phyloP scores from a whole-genome alignment of 495 filamentous ascomycete species.

The Aspergillus egyptiacus region DNA sequence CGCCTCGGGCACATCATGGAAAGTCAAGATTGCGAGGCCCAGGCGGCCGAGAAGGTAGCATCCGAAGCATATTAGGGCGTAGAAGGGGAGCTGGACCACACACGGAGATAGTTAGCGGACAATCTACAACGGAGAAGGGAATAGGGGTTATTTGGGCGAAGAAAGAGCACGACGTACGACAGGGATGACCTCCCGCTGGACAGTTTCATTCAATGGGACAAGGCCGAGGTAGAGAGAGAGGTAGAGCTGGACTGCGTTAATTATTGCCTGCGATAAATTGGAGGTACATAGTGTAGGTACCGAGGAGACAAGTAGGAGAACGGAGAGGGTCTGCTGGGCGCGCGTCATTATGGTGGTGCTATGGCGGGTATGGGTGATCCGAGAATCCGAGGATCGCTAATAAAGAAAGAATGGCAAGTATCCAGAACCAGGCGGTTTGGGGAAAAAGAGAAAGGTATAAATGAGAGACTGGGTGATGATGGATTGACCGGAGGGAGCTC shows the following conservation, averaged over 20 bases:
- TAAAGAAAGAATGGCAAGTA: background rate
- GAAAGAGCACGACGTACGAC: constrained; percentile 36
- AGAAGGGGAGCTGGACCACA: constrained; percentile 71
- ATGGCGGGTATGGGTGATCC: background rate
- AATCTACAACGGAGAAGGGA: background rate
- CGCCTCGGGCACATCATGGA: constrained; percentile 91
- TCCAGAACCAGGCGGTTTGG: background rate
- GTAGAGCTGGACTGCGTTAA: constrained; percentile 42
- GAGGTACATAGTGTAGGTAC: constrained; percentile 39
- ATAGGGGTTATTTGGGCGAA: background rate
- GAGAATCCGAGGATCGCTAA: too few relatives aligned
- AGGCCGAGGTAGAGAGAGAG: constrained; percentile 78
- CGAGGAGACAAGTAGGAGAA: constrained; percentile 79
- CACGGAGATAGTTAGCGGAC: background rate
- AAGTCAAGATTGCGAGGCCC: constrained; percentile 86
- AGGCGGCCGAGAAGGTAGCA: constrained; percentile 89
- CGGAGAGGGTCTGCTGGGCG: constrained; percentile 85
- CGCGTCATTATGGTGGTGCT: constrained; percentile 66
- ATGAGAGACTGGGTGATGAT: constrained; percentile 2
- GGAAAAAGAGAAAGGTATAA: background rate
- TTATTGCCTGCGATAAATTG: background rate
- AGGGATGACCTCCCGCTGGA: constrained; percentile 49
- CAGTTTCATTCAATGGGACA: constrained; percentile 68
- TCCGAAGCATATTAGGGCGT: constrained; percentile 85
- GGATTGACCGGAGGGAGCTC: background rate